Evolutionary conservation across 106 monocot species (phyloP).

Genomic region (Dioscorea zingiberensis): DNA sequence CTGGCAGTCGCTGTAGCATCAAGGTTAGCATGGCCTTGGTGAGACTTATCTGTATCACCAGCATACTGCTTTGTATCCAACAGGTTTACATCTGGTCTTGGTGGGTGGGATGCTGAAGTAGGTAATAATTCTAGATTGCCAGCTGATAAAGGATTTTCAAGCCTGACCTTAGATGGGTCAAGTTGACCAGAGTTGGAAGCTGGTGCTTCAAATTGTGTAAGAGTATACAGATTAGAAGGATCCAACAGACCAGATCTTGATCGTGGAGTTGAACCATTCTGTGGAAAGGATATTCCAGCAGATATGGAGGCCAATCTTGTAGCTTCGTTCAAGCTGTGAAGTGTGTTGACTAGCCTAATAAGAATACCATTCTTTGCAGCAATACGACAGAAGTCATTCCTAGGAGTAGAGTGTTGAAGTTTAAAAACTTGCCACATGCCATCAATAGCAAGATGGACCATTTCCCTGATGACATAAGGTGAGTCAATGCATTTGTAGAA

Average conservation of each 20-base stretch:
- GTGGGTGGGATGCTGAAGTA: constrained; percentile 24
- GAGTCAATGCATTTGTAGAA: constrained; percentile 3
- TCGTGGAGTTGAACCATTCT: constrained; percentile 42
- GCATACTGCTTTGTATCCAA: constrained; percentile 30
- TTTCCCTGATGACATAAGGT: constrained; percentile 47
- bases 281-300: constrained; percentile 37
- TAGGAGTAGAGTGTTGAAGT: constrained; percentile 58
- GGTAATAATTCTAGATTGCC: constrained; percentile 26
- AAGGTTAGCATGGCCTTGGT: constrained; percentile 14
- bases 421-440: constrained; percentile 98
- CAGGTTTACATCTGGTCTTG: constrained; percentile 28
- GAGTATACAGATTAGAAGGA: constrained; percentile 13
- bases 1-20: constrained; percentile 43
- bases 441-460: constrained; percentile 96
- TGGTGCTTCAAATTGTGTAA: constrained; percentile 24
- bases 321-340: constrained; percentile 92
- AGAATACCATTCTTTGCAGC: constrained; percentile 93
- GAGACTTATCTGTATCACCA: constrained; percentile 30
- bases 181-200: constrained; percentile 40
- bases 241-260: constrained; percentile 64
- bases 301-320: constrained; percentile 59
- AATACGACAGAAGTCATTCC: constrained; percentile 86
- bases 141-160: constrained; percentile 30
- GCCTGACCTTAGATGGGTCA: constrained; percentile 36
- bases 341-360: constrained; percentile 72